Percentiles rank a stretch among this genome's conserved stretches.
These are phyloP conservation scores for Echites panduratus DNA, from an alignment of 257 asterid genomes.

Conservation along the genomic window DNA sequence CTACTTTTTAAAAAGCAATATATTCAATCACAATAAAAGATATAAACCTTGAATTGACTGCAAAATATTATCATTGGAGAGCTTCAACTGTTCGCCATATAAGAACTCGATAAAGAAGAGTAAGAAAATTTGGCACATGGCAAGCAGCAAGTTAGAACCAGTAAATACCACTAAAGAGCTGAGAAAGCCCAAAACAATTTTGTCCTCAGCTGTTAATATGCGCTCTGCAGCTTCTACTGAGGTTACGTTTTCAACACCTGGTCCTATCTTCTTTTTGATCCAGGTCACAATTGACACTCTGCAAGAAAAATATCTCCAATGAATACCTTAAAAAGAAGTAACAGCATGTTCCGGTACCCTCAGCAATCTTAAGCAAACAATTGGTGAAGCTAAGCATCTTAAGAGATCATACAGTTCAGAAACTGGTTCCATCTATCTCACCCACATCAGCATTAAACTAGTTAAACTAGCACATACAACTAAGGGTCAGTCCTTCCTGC, in stretches of 20 bases:
- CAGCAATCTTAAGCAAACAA: background rate
- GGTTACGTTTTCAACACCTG: constrained; percentile 52
- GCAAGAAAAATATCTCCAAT: constrained; percentile 20
- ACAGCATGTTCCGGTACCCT: background rate
- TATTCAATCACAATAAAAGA: background rate
- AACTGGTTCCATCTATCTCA: background rate
- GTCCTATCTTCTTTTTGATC: constrained; percentile 85
- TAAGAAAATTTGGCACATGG: background rate
- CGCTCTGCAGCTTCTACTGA: constrained; percentile 70
- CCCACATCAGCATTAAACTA: background rate
- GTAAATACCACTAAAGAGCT: constrained; percentile 66
- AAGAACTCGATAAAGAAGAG: background rate
- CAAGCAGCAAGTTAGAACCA: constrained; percentile 1
- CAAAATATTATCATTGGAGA: background rate
- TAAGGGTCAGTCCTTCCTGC: background rate
- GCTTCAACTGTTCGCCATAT: background rate
- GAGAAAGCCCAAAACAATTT: constrained; percentile 57
- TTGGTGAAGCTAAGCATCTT: background rate
- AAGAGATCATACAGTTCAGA: background rate
- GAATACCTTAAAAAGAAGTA: constrained; percentile 2
- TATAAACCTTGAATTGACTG: background rate
- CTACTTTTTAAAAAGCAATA: background rate
- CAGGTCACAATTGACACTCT: constrained; percentile 83
- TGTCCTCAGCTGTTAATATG: constrained; percentile 53
- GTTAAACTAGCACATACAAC: background rate